Conservation (phyloP, 495 filamentous ascomycete genomes). For the Stereocaulon alpinum region DNA sequence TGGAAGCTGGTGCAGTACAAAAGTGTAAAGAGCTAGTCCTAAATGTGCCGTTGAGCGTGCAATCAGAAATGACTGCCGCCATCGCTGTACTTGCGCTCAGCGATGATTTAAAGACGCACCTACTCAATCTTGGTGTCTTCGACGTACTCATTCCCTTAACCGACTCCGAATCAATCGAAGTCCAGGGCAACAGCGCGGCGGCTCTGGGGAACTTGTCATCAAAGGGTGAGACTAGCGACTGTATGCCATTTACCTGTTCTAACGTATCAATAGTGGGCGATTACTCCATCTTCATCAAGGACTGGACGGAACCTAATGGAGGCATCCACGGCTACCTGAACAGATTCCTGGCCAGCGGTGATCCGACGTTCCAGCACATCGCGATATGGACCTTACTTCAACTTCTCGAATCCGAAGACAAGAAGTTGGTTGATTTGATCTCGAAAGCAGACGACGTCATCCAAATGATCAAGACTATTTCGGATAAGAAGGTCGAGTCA, state of each 20-base stretch:
- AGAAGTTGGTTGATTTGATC: conserved; percentile 72
- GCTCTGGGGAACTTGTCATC: conserved; percentile 92
- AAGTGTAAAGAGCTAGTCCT: conserved; percentile 97
- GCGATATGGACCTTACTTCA: conserved; percentile 97
- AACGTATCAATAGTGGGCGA: conserved; percentile 62
- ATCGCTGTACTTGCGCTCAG: conserved; percentile 96
- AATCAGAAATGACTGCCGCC: conserved; percentile 98
- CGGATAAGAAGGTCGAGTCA: conserved; percentile 80
- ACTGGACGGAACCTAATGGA: conserved; percentile 85
- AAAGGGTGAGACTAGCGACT: conserved; percentile 56
- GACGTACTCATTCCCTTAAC: conserved; percentile 94
- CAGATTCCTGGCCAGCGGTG: conserved; percentile 84
- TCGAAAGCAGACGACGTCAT: conserved; percentile 80
- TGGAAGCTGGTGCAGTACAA: conserved; percentile 93
- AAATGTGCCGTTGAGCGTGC: conserved; percentile 84
- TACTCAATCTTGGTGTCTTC: conserved; percentile 89
- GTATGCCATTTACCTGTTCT: not conserved
- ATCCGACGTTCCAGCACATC: conserved; percentile 97
- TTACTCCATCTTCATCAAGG: conserved; percentile 88
- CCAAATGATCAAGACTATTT: conserved; percentile 79
- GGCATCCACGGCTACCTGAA: conserved; percentile 92
- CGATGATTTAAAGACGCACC: conserved; percentile 85
- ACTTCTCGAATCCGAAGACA: conserved; percentile 87
- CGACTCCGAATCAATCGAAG: conserved; percentile 89
- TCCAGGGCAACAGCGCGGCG: conserved; percentile 95